phyloP scores from a whole-genome alignment of 2,329 filamentous ascomycete species.

The Aspergillus tubingensis region DNA sequence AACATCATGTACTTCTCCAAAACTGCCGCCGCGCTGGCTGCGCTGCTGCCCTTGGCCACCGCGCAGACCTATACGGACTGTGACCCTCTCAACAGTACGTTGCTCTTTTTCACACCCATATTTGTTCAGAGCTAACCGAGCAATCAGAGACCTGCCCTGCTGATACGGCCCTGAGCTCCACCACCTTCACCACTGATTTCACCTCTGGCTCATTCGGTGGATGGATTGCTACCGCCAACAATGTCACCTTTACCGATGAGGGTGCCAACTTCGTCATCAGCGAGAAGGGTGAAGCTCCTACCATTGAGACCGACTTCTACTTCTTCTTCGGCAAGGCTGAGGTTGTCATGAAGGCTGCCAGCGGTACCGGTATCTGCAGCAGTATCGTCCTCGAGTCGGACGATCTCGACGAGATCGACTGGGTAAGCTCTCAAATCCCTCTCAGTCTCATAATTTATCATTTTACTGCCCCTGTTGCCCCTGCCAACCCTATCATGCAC shows the following conservation, averaged over 20 bases:
- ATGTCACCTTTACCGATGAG: conserved; percentile 65
- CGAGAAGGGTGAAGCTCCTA: conserved; percentile 77
- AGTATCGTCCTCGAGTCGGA: conserved; percentile 92
- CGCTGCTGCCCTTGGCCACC: conserved; percentile 32
- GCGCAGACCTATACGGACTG: conserved; percentile 78
- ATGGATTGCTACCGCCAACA: conserved; percentile 69
- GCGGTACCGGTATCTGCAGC: conserved; percentile 88
- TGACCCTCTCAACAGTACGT: conserved; percentile 59
- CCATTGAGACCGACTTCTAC: conserved; percentile 86
- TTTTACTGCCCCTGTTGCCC: conserved; percentile 31
- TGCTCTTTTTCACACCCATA: not conserved
- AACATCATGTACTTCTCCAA: conserved; percentile 36
- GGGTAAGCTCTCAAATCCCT: conserved; percentile 65
- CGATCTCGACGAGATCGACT: conserved; percentile 91
- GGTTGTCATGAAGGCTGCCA: conserved; percentile 79
- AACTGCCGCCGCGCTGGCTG: conserved; percentile 33
- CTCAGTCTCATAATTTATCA: not conserved
- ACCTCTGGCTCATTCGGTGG: conserved; percentile 55
- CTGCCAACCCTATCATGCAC: conserved; percentile 24
- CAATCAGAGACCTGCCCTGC: conserved; percentile 60
- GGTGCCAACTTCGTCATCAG: conserved; percentile 81
- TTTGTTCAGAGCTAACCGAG: conserved; percentile 7
- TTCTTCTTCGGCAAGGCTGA: conserved; percentile 97
- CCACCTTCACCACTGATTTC: conserved; percentile 37
- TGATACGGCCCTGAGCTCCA: conserved; percentile 66